Base-by-base conservation (phyloP, 352 stramenopile species). In the Globisporangium radiosum region DNA sequence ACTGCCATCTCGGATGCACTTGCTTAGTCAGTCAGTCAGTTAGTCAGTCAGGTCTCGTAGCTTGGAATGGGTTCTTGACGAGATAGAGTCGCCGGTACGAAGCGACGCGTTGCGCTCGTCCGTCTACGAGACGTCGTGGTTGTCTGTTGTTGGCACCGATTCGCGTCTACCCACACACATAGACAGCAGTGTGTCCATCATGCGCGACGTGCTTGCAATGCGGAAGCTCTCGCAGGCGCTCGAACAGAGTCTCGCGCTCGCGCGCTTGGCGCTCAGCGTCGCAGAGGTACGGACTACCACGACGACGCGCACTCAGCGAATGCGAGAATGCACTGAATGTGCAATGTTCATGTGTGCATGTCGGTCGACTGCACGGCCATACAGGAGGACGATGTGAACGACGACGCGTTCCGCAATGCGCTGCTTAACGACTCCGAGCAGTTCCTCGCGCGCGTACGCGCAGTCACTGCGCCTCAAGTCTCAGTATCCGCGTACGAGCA, bases 221-320 rank as follows among this genome's bases (percentile, higher is more conserved):
- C 84, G 81, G 64, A 87, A 87, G 64, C 47, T 56, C 36, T 83
- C 78, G 48, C 45, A 64, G 7, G 76, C 76, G 50, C 58, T 89
- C 60, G 67, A 69, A 62, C 60, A 84, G 39, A 73, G 76, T 43
- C 60, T 89, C 7, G 61, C 81, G 55, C 66, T 78, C 50, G 71
- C 73, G 6, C 63, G 68, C 4, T 52, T 70, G 3, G 52, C 60
- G n/a, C 54, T 85, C 33, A 52, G 39, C 7, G 49, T 77, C 39
- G 53, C 50, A 0, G 66, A 75, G 49, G 72, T 78, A 47, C 13
- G 25, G 25, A 25, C 25, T 25, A 25, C 25, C 25, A 25, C 25
- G 25, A 25, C 25, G 25, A 25, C 25, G 25, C 25, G 25, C 25
- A 25, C 25, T 25, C 25, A 25, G 25, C 25, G 25, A 25, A 25